Base-by-base conservation (phyloP, 1,139 yeast species). In the Suhomyces yuchorum region DNA sequence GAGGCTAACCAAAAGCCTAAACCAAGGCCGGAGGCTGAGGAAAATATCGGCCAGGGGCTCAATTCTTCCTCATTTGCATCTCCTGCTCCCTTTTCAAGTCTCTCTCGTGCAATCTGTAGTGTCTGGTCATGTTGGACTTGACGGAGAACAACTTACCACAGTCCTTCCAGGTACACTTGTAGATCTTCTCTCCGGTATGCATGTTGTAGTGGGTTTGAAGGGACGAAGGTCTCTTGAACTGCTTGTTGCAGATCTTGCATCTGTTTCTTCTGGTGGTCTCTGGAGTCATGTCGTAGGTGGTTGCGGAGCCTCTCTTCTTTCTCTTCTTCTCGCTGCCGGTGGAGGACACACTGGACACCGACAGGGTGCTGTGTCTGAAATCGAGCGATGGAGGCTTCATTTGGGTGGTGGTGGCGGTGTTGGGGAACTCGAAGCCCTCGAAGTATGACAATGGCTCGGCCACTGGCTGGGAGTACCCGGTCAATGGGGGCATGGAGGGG, bases 101-200 rank as follows among this genome's bases (percentile, higher is more conserved):
- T 45, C 78, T 59, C 47, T 75, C 70, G 60, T 87, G 96, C 39
- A 86, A 70, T 63, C 81, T 82, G 57, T 78, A 78, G 64, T 90
- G 96, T 55, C 97, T 73, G 8, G 89, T 77, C 84, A 90, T 81
- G 64, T 90, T 90, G 26, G 91, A 84, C 52, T 88, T 81, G 15
- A 90, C 96, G 26, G 84, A 78, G 65, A 90, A 90, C n/a, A 75
- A 60, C 54, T 86, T 80, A 1, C 84, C 85, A 66, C 97, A 90
- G 22, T 78, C 78, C 1, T 69, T 71, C 78, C 84, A 81, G 9
- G 79, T 79, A 62, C 96, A 90, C 51, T 68, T 70, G 67, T 79
- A 87, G 22, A 93, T 89, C 64, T 87, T 87, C 60, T 87, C 93
- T 4, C 96, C 96, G 0, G 96, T 88, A 62, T 90, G 97, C 2